Evolutionary conservation across 1,284 basidiomycete species (phyloP).

Genomic region (Omphalotus olearius): DNA sequence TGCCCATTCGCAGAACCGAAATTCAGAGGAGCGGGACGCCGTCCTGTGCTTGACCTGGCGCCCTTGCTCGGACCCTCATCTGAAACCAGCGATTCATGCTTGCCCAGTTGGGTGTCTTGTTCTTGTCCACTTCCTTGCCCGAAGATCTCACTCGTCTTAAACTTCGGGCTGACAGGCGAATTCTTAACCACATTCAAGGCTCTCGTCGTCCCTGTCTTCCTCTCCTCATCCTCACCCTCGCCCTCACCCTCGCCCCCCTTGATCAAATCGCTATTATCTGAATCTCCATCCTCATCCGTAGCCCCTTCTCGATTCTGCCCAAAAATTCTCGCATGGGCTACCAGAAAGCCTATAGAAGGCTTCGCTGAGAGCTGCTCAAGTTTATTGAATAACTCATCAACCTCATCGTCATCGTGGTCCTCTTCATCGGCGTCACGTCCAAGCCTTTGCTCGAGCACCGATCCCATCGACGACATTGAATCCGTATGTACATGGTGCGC

Average conservation of each 20-base stretch:
- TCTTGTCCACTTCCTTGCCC: no score
- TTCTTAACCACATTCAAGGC: conserved; percentile 8
- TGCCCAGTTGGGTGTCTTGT: no score
- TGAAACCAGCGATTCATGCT: no score
- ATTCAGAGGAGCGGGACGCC: conserved; percentile 6
- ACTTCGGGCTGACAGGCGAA: background rate
- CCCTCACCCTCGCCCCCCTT: background rate
- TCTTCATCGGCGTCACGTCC: background rate
- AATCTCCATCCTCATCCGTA: background rate
- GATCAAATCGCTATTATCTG: no score
- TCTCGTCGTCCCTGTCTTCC: background rate
- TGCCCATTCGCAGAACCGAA: background rate
- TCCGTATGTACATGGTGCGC: background rate
- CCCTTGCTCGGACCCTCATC: no score
- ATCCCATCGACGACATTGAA: no score
- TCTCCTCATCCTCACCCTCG: no score
- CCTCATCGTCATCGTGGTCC: background rate
- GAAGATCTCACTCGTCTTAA: no score
- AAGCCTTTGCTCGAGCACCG: no score
- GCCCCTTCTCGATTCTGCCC: conserved; percentile 1
- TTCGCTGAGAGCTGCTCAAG: background rate
- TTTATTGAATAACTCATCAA: background rate
- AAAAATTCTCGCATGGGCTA: conserved; percentile 6
- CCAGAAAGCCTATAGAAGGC: conserved; percentile 4
- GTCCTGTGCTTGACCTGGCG: background rate